These are phyloP conservation scores for Phytophthora lateralis DNA, from an alignment of 352 stramenopile genomes.

Conservation along the genomic window DNA sequence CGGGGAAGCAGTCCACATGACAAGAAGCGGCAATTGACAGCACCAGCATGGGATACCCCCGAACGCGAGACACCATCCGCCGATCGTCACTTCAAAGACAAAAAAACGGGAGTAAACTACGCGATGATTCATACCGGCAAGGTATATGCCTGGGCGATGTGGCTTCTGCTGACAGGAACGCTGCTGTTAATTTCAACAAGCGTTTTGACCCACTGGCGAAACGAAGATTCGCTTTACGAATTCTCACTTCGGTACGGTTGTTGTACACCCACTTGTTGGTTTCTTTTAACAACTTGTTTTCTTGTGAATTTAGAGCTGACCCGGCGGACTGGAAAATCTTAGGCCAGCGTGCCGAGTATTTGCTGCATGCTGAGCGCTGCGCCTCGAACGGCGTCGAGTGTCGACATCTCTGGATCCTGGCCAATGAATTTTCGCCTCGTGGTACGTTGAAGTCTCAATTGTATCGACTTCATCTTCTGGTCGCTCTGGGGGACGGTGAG, in stretches of 20 bases:
- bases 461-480: slow-evolving; percentile 22
- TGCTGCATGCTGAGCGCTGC: slow-evolving; percentile 12
- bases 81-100: neutral
- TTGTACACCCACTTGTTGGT: neutral
- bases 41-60: slow-evolving; percentile 1
- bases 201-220: slow-evolving; percentile 30
- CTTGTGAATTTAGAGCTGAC: slow-evolving; percentile 25
- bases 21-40: neutral
- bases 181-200: slow-evolving; percentile 21
- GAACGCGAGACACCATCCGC: neutral
- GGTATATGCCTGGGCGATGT: slow-evolving; percentile 4
- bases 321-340: slow-evolving; percentile 51
- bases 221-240: slow-evolving; percentile 36
- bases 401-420: slow-evolving; percentile 15
- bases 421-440: slow-evolving; percentile 20
- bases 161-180: slow-evolving; percentile 4
- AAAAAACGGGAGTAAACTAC: neutral
- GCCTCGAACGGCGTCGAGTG: slow-evolving; percentile 11
- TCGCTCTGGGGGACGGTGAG: slow-evolving; percentile 9
- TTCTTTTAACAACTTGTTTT: neutral
- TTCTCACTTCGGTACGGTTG: slow-evolving; percentile 30
- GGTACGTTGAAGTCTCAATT: slow-evolving; percentile 30
- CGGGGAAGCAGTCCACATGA: neutral
- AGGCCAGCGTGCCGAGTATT: slow-evolving; percentile 21
- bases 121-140: neutral